phyloP scores from a whole-genome alignment of 768 basidiomycete genomes.

The Panaeolus cyanescens region DNA sequence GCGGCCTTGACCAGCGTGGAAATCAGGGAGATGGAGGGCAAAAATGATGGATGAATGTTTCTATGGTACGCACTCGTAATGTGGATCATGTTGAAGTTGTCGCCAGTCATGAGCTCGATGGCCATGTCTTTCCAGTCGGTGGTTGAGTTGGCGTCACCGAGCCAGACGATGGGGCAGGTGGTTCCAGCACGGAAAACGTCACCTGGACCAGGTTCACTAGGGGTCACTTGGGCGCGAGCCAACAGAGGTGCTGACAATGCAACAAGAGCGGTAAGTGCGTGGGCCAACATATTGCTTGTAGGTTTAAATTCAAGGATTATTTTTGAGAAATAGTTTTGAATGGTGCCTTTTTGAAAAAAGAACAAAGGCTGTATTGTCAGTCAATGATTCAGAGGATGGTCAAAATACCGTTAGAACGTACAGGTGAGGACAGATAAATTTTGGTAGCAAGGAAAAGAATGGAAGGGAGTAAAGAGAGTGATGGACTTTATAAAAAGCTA shows the following conservation, averaged over 20 bases:
- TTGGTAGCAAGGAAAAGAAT: neutral
- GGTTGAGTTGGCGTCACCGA: slow-evolving; percentile 47
- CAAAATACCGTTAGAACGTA: neutral
- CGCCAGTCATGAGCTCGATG: slow-evolving; percentile 81
- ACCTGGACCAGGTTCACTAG: slow-evolving; percentile 62
- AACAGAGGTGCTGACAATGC: slow-evolving; percentile 35
- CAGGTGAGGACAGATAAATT: neutral
- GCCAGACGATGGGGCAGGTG: slow-evolving; percentile 61
- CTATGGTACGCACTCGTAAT: slow-evolving; percentile 55
- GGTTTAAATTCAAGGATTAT: neutral
- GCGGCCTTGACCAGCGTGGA: neutral
- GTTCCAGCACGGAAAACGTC: slow-evolving; percentile 57
- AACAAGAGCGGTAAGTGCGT: slow-evolving; percentile 38
- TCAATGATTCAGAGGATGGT: neutral
- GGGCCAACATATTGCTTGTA: slow-evolving; percentile 35
- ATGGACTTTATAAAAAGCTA: neutral
- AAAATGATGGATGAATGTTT: neutral
- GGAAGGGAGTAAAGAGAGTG: neutral
- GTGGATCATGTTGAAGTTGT: slow-evolving; percentile 68
- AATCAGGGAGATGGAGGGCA: neutral
- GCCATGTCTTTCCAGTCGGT: slow-evolving; percentile 70
- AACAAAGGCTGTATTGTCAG: neutral
- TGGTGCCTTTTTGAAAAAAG: neutral
- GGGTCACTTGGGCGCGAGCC: slow-evolving; percentile 59
- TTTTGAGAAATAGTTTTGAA: neutral